Base-by-base conservation (phyloP, 306 rosid genomes). In the Pyrus betulifolia region DNA sequence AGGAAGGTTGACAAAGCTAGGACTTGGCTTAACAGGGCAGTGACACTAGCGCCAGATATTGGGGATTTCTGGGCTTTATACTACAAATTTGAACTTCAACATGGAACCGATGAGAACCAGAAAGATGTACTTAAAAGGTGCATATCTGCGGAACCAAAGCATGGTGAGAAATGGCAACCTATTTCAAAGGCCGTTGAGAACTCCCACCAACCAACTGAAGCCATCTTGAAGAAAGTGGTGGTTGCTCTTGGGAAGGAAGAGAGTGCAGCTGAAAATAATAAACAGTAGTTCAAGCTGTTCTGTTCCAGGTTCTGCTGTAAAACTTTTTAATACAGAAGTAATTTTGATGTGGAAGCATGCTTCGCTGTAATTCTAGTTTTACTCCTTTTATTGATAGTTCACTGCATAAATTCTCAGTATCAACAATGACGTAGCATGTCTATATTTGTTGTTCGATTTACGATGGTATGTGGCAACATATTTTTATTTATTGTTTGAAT, bases 1-100 rank as follows among this genome's bases (percentile, higher is more conserved):
- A 86, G 98, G 82, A 93, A 91, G 89, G 96, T 91, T 69, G 97
- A 93, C 76, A 93, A 93, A 86, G 98, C 98, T 69, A 85, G 97
- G 82, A 88, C 80, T 73, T 93, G 97, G 97, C 78, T 91, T 69
- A 91, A 91, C 76, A 83, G 96, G 86, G 98, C 98, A 40, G 96
- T 91, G 76, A 91, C 97, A 2, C 90, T 93, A 31, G 98, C 95
- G n/a, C 97, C 98, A 22, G 90, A 93, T 77, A 49, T 91, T 76
- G 98, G 98, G 27, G 98, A 93, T 87, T 91, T 93, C 81, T 93
- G 98, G 98, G 97, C 91, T 2, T 68, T 88, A 73, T 87, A 82
- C 78, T 91, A 91, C 83, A 93, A 93, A 84, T 91, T 93, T 80
- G 98, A 93, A 83, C 87, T 91, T 77, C 98, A 93, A 71, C 96